These are phyloP conservation scores for Rhexocercosporidium sp. DNA, from an alignment of 2,329 filamentous ascomycete genomes.

Conservation along the genomic window DNA sequence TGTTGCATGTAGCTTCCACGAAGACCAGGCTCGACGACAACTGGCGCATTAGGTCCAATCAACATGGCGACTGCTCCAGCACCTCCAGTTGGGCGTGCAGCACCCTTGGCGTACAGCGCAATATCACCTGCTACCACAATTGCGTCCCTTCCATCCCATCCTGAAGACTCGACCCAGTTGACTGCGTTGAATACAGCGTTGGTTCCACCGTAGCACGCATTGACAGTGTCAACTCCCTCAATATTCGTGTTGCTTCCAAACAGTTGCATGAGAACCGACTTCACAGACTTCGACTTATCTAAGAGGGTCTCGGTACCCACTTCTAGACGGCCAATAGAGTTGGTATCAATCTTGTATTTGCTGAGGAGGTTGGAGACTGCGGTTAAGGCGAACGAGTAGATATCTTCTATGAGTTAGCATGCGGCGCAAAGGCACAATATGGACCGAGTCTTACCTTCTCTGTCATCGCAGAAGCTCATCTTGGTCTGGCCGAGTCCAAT, in stretches of 20 bases:
- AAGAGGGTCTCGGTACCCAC: conserved; percentile 85
- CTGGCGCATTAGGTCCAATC: conserved; percentile 77
- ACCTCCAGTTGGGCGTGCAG: conserved; percentile 80
- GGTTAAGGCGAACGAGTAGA: conserved; percentile 85
- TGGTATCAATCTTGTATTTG: conserved; percentile 83
- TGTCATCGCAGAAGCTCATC: conserved; percentile 91
- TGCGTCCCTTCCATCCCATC: conserved; percentile 82
- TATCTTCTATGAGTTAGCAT: conserved; percentile 59
- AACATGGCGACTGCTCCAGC: conserved; percentile 81
- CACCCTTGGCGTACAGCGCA: conserved; percentile 83
- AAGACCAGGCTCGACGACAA: conserved; percentile 79
- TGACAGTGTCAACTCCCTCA: conserved; percentile 82
- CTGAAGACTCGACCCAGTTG: conserved; percentile 87
- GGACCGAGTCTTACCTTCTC: conserved; percentile 67
- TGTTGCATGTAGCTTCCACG: conserved; percentile 83
- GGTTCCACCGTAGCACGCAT: conserved; percentile 87
- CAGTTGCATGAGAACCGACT: conserved; percentile 86
- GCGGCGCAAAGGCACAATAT: neutral
- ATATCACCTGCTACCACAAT: conserved; percentile 84
- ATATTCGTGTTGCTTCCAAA: conserved; percentile 84
- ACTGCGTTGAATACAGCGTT: conserved; percentile 83
- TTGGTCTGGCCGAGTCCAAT: conserved; percentile 90
- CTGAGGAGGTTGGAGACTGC: conserved; percentile 77
- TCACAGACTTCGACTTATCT: conserved; percentile 91
- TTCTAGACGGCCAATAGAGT: conserved; percentile 79